Evolutionary conservation across 2,329 filamentous ascomycete genomes (phyloP), one percentile per base, ranked within the genome.

Genomic region (Thelonectria blattea): DNA sequence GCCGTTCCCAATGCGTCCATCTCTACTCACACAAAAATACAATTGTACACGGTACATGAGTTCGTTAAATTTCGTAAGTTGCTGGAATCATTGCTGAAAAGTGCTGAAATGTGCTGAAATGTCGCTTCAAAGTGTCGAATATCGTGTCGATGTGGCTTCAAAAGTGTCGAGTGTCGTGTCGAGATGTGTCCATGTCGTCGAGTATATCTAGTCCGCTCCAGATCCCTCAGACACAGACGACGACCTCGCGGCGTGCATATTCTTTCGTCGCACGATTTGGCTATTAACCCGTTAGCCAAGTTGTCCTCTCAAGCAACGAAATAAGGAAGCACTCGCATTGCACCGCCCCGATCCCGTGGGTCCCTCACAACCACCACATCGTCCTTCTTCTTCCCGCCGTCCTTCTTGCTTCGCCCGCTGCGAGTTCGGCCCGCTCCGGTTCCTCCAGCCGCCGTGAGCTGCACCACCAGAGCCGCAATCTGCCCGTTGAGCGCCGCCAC

Each of bases 331-430:
- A 68, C 69, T 68, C 61, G 68, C 69, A 71, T 64, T 56, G 61
- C 69, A 24, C 65, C 62, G 18, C 61, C 62, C 47, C 63, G 62
- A 24, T 66, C 61, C 5, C 63, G 51, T 34, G 69, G 65, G 45
- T 71, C 69, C 10, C 69, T 61, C 22, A 71, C 69, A 41, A 71
- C 65, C 6, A 71, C 67, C 22, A 71, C 48, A 24, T 71, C 69
- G 34, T 71, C 66, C 24, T 61, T 65, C 5, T 61, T 59, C 62
- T 71, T 71, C 32, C 66, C 56, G 54, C 55, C 60, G 34, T 71
- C 67, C 41, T 68, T 71, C 59, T 69, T 69, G 30, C 32, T 34
- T 3, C 68, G 60, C 7, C 56, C 60, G 42, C 56, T 63, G 5
- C 65, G 65, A 41, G 64, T 68, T 1, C 57, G 60, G 6, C 43